These are phyloP conservation scores for Nemania sp. DNA, from an alignment of 2,329 filamentous ascomycete species.

Conservation along the genomic window DNA sequence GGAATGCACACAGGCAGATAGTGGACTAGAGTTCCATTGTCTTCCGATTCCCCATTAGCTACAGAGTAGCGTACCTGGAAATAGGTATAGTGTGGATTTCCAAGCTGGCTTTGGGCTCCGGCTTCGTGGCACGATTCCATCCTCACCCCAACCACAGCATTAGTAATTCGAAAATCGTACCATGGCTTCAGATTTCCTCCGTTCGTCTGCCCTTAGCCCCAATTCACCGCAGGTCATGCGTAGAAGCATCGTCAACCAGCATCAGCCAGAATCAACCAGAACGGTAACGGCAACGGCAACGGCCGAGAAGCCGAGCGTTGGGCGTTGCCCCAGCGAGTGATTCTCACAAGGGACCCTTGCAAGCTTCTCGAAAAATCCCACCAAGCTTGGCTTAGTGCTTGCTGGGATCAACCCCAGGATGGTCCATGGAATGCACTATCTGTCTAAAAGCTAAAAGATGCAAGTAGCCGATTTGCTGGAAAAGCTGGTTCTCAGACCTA, in stretches of 20 bases:
- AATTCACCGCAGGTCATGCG: constrained; percentile 3
- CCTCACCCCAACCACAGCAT: constrained; percentile 16
- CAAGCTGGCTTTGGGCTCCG: constrained; percentile 1
- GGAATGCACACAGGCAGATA: no score
- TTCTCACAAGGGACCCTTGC: constrained; percentile 20
- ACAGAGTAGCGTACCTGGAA: not conserved
- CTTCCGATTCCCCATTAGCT: no score
- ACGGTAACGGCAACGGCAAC: constrained; percentile 1
- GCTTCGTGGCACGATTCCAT: constrained; percentile 19
- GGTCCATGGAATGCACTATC: constrained; percentile 8
- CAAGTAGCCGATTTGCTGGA: constrained; percentile 25
- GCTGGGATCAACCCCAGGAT: not conserved
- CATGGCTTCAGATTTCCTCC: constrained; percentile 1
- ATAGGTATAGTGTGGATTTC: no score
- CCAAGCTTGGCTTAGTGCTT: constrained; percentile 18
- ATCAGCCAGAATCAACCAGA: not conserved
- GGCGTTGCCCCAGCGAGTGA: constrained; percentile 9
- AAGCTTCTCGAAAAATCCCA: constrained; percentile 28
- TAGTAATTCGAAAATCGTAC: constrained; percentile 8
- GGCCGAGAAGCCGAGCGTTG: constrained; percentile 18
- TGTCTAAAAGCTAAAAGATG: constrained; percentile 10
- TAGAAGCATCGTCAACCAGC: not conserved
- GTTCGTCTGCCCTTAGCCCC: not conserved
- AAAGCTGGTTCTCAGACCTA: constrained; percentile 14
- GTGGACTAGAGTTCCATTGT: no score